Percentiles rank a stretch among this genome's conserved stretches.
Conservation (phyloP, 768 basidiomycete genomes). For the Lentinula raphanica region DNA sequence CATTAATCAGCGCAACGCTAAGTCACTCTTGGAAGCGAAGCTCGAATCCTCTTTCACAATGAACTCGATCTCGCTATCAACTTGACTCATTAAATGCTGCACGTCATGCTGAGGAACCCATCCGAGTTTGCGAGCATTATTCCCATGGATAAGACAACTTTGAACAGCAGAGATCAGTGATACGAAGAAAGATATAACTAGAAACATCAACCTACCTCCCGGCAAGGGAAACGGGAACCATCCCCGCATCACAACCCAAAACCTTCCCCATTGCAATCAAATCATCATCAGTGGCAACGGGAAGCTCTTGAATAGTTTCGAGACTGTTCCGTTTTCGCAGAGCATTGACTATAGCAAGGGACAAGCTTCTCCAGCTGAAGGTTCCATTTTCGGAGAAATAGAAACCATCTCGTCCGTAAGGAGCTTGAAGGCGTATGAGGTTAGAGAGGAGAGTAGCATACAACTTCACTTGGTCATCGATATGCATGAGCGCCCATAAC, state of each 20-base stretch:
- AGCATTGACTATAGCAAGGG: conserved; percentile 3
- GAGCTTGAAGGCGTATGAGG: conserved; percentile 2
- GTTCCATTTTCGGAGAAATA: conserved; percentile 12
- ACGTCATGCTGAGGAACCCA: conserved; percentile 10
- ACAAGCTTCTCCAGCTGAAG: conserved; percentile 11
- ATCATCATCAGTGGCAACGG: conserved; percentile 6
- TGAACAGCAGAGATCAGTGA: background rate
- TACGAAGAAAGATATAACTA: background rate
- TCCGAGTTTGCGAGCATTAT: conserved; percentile 7
- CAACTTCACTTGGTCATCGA: background rate
- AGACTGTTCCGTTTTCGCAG: background rate
- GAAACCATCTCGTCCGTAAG: conserved; percentile 8
- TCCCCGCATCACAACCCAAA: background rate
- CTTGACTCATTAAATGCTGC: conserved; percentile 5
- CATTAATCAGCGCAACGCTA: background rate
- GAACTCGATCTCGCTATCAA: conserved; percentile 7
- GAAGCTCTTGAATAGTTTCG: background rate
- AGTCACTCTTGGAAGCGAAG: background rate
- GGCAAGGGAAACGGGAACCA: conserved; percentile 9
- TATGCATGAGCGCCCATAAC: conserved; percentile 10
- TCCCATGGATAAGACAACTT: conserved; percentile 6
- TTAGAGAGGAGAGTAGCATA: conserved; percentile 2
- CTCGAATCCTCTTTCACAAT: conserved; percentile 7
- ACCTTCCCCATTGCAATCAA: conserved; percentile 5
- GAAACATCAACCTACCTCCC: conserved; percentile 3